These are phyloP conservation scores for Trametes polyzona DNA, from an alignment of 1,284 basidiomycete species.

Conservation along the genomic window DNA sequence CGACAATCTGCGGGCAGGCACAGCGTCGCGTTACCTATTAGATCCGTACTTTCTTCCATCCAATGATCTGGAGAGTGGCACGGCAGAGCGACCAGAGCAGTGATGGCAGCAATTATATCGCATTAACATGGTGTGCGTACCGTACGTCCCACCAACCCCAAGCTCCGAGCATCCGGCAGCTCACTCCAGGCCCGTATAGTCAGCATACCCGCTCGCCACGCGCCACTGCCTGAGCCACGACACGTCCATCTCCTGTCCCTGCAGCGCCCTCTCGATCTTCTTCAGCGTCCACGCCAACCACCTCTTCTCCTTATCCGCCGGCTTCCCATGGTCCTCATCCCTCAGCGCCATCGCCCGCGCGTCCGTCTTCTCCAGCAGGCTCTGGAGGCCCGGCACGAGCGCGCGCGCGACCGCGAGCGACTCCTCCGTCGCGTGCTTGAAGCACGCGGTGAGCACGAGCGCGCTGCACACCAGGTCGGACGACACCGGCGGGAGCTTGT, in stretches of 20 bases:
- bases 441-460: constrained; percentile 58
- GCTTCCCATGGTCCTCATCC: constrained; percentile 27
- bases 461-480: constrained; percentile 60
- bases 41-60: too few species aligned
- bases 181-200: constrained; percentile 5
- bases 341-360: constrained; percentile 33
- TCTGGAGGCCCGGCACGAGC: constrained; percentile 46
- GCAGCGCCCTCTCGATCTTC: constrained; percentile 33
- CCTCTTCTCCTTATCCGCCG: constrained; percentile 31
- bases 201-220: constrained; percentile 15
- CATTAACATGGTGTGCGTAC: constrained; percentile 12
- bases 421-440: constrained; percentile 39
- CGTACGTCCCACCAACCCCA: neutral
- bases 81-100: too few species aligned
- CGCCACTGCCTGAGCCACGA: constrained; percentile 36
- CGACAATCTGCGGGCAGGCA: too few species aligned
- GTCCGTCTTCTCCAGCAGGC: constrained; percentile 36
- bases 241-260: constrained; percentile 27
- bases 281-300: constrained; percentile 36
- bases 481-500: constrained; percentile 54
- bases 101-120: neutral
- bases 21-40: too few species aligned
- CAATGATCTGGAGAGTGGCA: too few species aligned
- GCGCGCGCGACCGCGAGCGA: constrained; percentile 47
- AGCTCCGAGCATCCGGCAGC: too few species aligned